Evolutionary conservation across 2,329 filamentous ascomycete species (phyloP).

Genomic region (Cordyceps fumosorosea): DNA sequence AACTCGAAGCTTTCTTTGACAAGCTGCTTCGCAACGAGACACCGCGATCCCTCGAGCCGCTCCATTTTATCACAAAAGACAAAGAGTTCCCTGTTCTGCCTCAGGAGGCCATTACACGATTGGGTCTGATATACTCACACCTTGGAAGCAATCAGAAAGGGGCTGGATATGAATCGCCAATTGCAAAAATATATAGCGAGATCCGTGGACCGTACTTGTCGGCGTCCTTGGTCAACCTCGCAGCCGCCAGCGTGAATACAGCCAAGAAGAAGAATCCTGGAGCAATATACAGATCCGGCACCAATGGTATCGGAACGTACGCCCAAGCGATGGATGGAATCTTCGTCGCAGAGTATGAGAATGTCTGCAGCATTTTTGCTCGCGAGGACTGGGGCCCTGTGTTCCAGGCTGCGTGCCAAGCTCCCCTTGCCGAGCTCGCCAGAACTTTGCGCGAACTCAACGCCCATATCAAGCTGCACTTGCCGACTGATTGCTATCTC

Average conservation of each 20-base stretch:
- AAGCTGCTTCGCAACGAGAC: constrained; percentile 69
- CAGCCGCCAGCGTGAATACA: constrained; percentile 78
- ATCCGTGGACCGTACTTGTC: constrained; percentile 83
- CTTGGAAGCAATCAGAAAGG: constrained; percentile 56
- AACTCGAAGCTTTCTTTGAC: constrained; percentile 79
- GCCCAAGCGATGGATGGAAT: constrained; percentile 81
- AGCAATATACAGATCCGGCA: constrained; percentile 79
- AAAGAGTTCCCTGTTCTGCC: constrained; percentile 74
- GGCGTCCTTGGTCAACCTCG: constrained; percentile 74
- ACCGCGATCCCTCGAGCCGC: constrained; percentile 72
- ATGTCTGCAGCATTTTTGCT: constrained; percentile 78
- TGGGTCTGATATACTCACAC: constrained; percentile 74
- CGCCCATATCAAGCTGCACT: constrained; percentile 75
- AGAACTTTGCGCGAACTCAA: constrained; percentile 86
- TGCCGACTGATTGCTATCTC: constrained; percentile 87
- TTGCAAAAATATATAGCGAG: constrained; percentile 79
- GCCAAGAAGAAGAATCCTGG: constrained; percentile 75
- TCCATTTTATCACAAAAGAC: constrained; percentile 90
- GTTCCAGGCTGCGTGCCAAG: constrained; percentile 71
- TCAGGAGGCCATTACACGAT: constrained; percentile 65
- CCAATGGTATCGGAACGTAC: constrained; percentile 87
- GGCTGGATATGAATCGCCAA: constrained; percentile 55
- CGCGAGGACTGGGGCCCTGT: constrained; percentile 78
- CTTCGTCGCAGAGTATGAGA: constrained; percentile 83
- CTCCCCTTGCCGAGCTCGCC: constrained; percentile 72